Conservation (phyloP, 805 yeast genomes). For the Ogataea nakhonphanomensis region DNA sequence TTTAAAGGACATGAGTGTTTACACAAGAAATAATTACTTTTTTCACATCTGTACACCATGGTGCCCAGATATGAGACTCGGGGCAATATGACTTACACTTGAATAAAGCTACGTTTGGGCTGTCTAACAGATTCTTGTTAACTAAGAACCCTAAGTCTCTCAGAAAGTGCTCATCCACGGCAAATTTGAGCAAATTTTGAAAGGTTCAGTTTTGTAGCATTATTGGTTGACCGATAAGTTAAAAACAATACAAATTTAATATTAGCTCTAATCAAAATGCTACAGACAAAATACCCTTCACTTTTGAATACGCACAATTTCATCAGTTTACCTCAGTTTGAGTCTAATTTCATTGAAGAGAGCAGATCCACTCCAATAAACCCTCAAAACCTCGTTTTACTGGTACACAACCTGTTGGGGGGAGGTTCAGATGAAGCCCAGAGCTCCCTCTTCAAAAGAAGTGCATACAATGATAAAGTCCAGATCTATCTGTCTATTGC, state of each 20-base stretch:
- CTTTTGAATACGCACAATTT: conserved; percentile 28
- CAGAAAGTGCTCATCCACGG: too few relatives aligned
- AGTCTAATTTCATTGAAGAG: conserved; percentile 7
- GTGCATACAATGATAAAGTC: conserved; percentile 3
- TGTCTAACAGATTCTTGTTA: too few relatives aligned
- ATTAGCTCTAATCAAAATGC: conserved; percentile 12
- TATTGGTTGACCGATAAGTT: neutral
- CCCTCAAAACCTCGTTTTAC: conserved; percentile 7
- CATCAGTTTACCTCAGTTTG: conserved; percentile 22
- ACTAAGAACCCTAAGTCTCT: too few relatives aligned
- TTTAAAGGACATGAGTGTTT: conserved; percentile 4
- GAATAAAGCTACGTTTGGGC: too few relatives aligned
- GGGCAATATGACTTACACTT: too few relatives aligned
- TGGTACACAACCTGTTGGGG: conserved; percentile 8
- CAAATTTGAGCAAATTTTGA: neutral
- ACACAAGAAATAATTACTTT: neutral
- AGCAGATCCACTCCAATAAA: conserved; percentile 7
- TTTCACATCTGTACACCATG: conserved; percentile 2
- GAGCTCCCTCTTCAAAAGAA: neutral
- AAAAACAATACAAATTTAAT: too few relatives aligned
- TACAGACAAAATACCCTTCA: conserved; percentile 24
- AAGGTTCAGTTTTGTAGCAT: neutral
- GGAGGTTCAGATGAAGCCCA: neutral
- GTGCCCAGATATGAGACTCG: too few relatives aligned
- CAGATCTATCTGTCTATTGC: conserved; percentile 24